These are phyloP conservation scores for Myriosclerotinia scirpicola DNA, from an alignment of 2,329 filamentous ascomycete species.

Conservation along the genomic window DNA sequence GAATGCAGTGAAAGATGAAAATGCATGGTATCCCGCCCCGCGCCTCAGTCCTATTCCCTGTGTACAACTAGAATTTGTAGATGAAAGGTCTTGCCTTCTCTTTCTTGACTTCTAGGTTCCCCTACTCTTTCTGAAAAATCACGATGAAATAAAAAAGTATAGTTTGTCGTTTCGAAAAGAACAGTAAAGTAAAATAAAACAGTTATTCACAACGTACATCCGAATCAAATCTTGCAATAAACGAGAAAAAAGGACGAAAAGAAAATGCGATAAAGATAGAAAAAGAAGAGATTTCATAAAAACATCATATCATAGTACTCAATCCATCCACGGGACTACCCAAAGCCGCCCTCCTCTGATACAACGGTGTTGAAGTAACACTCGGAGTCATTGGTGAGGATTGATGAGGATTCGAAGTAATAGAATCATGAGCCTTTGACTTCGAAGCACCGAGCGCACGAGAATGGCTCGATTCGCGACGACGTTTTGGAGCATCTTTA, in stretches of 20 bases:
- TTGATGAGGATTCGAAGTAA: slow-evolving; percentile 39
- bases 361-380: slow-evolving; percentile 44
- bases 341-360: slow-evolving; percentile 34
- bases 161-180: background rate
- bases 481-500: slow-evolving; percentile 68
- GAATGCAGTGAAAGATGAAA: background rate
- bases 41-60: background rate
- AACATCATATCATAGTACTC: slow-evolving; percentile 48
- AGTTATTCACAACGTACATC: background rate
- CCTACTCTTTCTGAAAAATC: background rate
- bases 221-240: slow-evolving; percentile 4
- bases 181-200: slow-evolving; percentile 13
- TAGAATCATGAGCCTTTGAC: slow-evolving; percentile 34
- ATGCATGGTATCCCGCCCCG: slow-evolving; percentile 8
- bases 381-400: slow-evolving; percentile 45
- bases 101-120: background rate
- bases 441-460: slow-evolving; percentile 43
- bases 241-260: background rate
- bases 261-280: background rate
- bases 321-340: slow-evolving; percentile 44
- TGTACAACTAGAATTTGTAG: background rate
- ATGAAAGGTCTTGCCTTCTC: background rate
- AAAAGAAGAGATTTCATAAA: slow-evolving; percentile 23
- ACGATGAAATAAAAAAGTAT: background rate
- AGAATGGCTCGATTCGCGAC: slow-evolving; percentile 59